Evolutionary conservation across 1,284 basidiomycete species (phyloP).

Genomic region (Leccinum fallax): DNA sequence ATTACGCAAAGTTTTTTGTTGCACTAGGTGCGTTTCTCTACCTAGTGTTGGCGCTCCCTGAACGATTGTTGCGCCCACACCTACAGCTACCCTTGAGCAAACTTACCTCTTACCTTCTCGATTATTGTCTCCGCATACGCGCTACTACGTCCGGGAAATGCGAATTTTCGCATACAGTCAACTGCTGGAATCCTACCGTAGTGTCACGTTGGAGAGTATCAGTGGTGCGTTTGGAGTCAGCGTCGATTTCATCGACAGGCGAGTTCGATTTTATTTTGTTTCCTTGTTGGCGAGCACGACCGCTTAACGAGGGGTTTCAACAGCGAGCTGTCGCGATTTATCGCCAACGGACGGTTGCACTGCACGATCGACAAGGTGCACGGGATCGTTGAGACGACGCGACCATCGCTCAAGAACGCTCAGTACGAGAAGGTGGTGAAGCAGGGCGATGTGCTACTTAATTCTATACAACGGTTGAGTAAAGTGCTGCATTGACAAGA

Average conservation of each 20-base stretch:
- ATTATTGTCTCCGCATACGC: conserved; percentile 82
- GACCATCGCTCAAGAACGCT: conserved; percentile 83
- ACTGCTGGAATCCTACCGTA: conserved; percentile 89
- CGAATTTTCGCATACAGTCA: conserved; percentile 94
- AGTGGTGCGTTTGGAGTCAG: conserved; percentile 89
- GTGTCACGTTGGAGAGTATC: conserved; percentile 88
- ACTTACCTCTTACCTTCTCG: conserved; percentile 86
- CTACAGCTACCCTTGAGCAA: conserved; percentile 83
- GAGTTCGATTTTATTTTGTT: conserved; percentile 45
- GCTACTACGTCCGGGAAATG: conserved; percentile 96
- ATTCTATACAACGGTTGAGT: conserved; percentile 72
- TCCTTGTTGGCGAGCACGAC: background rate
- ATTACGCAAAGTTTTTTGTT: conserved; percentile 93
- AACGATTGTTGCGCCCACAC: background rate
- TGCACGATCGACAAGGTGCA: conserved; percentile 95
- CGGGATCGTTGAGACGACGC: conserved; percentile 93
- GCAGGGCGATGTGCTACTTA: conserved; percentile 88
- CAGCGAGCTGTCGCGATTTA: conserved; percentile 94
- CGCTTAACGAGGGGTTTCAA: background rate
- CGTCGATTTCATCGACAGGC: conserved; percentile 87
- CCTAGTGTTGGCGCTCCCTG: background rate
- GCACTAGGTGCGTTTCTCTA: conserved; percentile 64
- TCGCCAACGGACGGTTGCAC: conserved; percentile 86
- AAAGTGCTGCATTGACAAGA: conserved; percentile 67
- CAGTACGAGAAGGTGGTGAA: conserved; percentile 91